phyloP scores from a whole-genome alignment of 1,284 basidiomycete genomes.

The Ceratobasidium sp. region DNA sequence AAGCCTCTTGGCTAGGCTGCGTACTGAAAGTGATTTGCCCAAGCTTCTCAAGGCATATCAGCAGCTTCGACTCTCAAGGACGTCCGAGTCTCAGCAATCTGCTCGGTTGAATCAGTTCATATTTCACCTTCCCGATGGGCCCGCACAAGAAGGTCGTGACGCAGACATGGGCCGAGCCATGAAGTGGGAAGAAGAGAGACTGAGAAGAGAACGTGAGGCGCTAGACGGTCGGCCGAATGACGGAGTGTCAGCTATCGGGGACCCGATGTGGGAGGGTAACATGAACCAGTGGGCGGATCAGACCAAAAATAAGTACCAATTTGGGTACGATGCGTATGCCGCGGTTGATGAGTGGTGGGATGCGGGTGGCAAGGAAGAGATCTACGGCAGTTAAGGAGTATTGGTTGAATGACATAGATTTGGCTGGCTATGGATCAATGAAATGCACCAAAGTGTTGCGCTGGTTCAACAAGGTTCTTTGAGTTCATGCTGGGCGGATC shows the following conservation, averaged over 20 bases:
- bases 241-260: not conserved
- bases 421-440: not conserved
- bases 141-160: conserved; percentile 47
- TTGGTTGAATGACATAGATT: not conserved
- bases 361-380: conserved; percentile 43
- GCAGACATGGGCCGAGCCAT: conserved; percentile 47
- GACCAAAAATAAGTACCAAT: conserved; percentile 45
- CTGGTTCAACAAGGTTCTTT: too few relatives aligned
- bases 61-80: conserved; percentile 46
- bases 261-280: conserved; percentile 35
- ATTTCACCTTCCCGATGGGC: conserved; percentile 48
- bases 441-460: not conserved
- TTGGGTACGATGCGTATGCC: conserved; percentile 48
- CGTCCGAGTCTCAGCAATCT: conserved; percentile 44
- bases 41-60: conserved; percentile 50
- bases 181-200: conserved; percentile 26
- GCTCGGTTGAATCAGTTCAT: conserved; percentile 47
- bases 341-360: conserved; percentile 48
- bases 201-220: conserved; percentile 15
- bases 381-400: not conserved
- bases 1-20: conserved; percentile 66
- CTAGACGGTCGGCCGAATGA: not conserved
- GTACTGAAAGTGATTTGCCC: conserved; percentile 62
- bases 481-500: not conserved
- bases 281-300: conserved; percentile 49